Percentiles rank a stretch among this genome's conserved stretches.
Evolutionary conservation across 805 yeast species (phyloP).

Genomic region (Yamadazyma sp.): DNA sequence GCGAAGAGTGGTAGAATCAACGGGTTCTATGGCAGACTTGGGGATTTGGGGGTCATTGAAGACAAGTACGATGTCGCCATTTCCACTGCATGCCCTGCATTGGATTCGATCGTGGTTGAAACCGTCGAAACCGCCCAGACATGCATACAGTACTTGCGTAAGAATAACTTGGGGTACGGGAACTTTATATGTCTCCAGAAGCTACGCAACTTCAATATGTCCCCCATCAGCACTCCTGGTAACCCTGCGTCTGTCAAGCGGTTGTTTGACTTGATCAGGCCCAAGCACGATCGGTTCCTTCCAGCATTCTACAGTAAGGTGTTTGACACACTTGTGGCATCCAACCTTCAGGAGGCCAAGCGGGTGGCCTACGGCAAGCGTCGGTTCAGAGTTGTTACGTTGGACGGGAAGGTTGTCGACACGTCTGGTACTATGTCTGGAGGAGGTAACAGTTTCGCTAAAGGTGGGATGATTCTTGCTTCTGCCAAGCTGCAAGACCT

Average conservation of each 20-base stretch:
- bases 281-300: slow-evolving; percentile 63
- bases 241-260: slow-evolving; percentile 65
- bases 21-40: slow-evolving; percentile 89
- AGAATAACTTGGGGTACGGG: slow-evolving; percentile 84
- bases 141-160: slow-evolving; percentile 76
- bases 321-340: slow-evolving; percentile 85
- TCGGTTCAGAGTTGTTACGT: slow-evolving; percentile 86
- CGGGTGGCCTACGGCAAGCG: slow-evolving; percentile 79
- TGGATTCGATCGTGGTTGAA: slow-evolving; percentile 93
- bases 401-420: slow-evolving; percentile 90
- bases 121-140: slow-evolving; percentile 58
- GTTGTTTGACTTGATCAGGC: slow-evolving; percentile 76
- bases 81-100: slow-evolving; percentile 89
- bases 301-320: slow-evolving; percentile 90
- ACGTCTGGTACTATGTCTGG: slow-evolving; percentile 96
- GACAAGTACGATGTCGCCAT: slow-evolving; percentile 88
- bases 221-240: slow-evolving; percentile 65
- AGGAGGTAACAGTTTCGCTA: slow-evolving; percentile 73
- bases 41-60: slow-evolving; percentile 90
- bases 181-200: slow-evolving; percentile 79
- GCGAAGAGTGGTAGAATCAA: slow-evolving; percentile 77
- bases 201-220: slow-evolving; percentile 60
- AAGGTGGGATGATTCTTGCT: slow-evolving; percentile 73
- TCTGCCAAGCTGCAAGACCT: slow-evolving; percentile 28
- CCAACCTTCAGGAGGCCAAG: slow-evolving; percentile 75